phyloP scores from a whole-genome alignment of 2,329 filamentous ascomycete genomes.

The Pseudogymnoascus sp. region DNA sequence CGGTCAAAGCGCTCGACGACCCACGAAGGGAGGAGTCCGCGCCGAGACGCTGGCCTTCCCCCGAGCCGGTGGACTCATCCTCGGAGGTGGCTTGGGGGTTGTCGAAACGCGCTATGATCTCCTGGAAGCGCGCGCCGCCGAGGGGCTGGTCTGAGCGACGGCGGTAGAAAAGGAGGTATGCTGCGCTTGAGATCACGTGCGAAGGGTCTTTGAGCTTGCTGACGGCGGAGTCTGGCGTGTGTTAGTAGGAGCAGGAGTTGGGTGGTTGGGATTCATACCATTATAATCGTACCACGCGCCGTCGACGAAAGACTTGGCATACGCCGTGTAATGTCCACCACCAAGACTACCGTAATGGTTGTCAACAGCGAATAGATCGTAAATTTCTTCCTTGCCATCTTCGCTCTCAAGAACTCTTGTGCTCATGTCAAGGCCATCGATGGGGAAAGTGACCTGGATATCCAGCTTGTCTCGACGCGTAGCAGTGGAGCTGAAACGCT shows the following conservation, averaged over 20 bases:
- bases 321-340: slow-evolving; percentile 93
- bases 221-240: slow-evolving; percentile 61
- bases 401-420: slow-evolving; percentile 71
- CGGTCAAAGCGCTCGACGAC: slow-evolving; percentile 80
- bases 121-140: slow-evolving; percentile 66
- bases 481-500: slow-evolving; percentile 83
- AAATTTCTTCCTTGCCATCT: slow-evolving; percentile 72
- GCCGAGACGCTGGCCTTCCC: slow-evolving; percentile 83
- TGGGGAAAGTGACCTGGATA: slow-evolving; percentile 81
- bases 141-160: slow-evolving; percentile 69
- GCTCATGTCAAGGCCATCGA: slow-evolving; percentile 76
- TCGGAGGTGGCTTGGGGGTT: slow-evolving; percentile 40
- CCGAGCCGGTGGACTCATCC: slow-evolving; percentile 45
- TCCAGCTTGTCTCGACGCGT: slow-evolving; percentile 86
- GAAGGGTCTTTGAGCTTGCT: slow-evolving; percentile 50
- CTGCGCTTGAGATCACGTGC: slow-evolving; percentile 62
- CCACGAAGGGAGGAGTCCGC: slow-evolving; percentile 75
- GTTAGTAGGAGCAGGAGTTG: slow-evolving; percentile 32
- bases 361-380: slow-evolving; percentile 92
- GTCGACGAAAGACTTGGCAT: slow-evolving; percentile 85
- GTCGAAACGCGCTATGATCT: slow-evolving; percentile 58
- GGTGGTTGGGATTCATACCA: slow-evolving; percentile 49
- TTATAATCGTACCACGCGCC: slow-evolving; percentile 94
- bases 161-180: slow-evolving; percentile 94
- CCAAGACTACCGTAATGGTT: slow-evolving; percentile 91